Evolutionary conservation across 306 rosid species (phyloP).

Genomic region (Corylus avellana): DNA sequence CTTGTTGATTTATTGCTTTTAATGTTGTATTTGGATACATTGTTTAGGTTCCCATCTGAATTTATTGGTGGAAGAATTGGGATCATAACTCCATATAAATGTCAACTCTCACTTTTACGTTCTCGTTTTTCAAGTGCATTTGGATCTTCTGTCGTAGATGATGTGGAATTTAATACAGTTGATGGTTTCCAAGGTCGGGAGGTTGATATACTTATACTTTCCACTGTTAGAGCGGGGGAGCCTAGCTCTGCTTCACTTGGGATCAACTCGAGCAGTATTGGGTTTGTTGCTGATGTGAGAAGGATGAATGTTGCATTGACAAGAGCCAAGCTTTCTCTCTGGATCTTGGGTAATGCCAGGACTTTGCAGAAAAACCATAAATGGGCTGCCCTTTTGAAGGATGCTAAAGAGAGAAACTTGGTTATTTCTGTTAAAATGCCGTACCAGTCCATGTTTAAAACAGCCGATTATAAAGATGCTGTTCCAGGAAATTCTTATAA

Average conservation of each 20-base stretch:
- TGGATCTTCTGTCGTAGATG: conserved; percentile 63
- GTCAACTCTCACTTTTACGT: conserved; percentile 79
- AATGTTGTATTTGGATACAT: conserved; percentile 26
- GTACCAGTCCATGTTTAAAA: conserved; percentile 56
- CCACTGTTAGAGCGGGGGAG: conserved; percentile 88
- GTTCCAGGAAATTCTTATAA: conserved; percentile 36
- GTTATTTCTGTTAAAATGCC: conserved; percentile 59
- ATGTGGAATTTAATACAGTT: conserved; percentile 84
- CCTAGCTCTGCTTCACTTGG: conserved; percentile 40
- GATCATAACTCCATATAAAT: conserved; percentile 86
- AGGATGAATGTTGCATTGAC: conserved; percentile 99
- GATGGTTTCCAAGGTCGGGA: conserved; percentile 99
- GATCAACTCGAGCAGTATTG: conserved; percentile 62
- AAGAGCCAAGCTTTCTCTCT: conserved; percentile 85
- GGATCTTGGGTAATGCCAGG: conserved; percentile 91
- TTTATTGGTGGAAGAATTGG: conserved; percentile 81
- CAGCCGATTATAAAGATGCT: conserved; percentile 29
- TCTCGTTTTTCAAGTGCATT: conserved; percentile 75
- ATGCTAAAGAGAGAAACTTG: conserved; percentile 77
- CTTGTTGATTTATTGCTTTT: conserved; percentile 27
- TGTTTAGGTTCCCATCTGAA: conserved; percentile 71
- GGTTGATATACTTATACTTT: conserved; percentile 86
- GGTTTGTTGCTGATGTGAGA: conserved; percentile 96
- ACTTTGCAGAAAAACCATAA: conserved; percentile 76
- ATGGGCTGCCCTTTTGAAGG: conserved; percentile 88